phyloP scores from a whole-genome alignment of 2,329 filamentous ascomycete genomes.

The Ophiosphaerella narmari region DNA sequence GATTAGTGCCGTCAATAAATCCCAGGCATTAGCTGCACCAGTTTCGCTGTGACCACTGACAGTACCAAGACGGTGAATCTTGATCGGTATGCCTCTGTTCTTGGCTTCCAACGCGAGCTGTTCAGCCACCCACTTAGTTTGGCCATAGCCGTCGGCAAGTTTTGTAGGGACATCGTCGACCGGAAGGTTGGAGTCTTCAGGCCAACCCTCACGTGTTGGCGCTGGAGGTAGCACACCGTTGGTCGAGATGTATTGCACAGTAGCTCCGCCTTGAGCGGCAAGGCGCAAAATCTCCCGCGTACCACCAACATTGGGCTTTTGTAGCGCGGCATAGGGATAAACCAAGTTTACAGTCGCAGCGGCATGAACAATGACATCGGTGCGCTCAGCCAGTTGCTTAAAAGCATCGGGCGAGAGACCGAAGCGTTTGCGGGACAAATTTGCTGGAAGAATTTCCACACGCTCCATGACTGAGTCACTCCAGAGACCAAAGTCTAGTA shows the following conservation, averaged over 20 bases:
- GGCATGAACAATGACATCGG: conserved; percentile 77
- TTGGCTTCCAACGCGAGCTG: conserved; percentile 73
- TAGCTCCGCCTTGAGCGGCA: conserved; percentile 68
- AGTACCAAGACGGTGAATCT: conserved; percentile 74
- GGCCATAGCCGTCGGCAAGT: conserved; percentile 74
- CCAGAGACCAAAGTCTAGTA: conserved; percentile 80
- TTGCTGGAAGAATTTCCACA: conserved; percentile 75
- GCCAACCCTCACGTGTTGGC: conserved; percentile 64
- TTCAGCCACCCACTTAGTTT: conserved; percentile 82
- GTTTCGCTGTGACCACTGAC: conserved; percentile 78
- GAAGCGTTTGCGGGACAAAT: conserved; percentile 69
- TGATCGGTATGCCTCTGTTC: conserved; percentile 69
- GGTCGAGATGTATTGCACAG: conserved; percentile 78
- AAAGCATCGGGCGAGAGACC: conserved; percentile 70
- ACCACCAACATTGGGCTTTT: conserved; percentile 77
- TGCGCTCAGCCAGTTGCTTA: conserved; percentile 64
- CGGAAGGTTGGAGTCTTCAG: conserved; percentile 69
- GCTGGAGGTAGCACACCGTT: conserved; percentile 79
- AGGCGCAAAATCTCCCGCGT: conserved; percentile 75
- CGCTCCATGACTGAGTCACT: conserved; percentile 76
- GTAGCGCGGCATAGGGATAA: conserved; percentile 77
- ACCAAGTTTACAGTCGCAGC: conserved; percentile 75
- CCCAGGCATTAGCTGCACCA: conserved; percentile 77
- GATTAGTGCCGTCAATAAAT: conserved; percentile 75
- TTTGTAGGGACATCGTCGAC: conserved; percentile 71